phyloP scores from a whole-genome alignment of 306 rosid genomes.

The Dalbergia cochinchinensis region DNA sequence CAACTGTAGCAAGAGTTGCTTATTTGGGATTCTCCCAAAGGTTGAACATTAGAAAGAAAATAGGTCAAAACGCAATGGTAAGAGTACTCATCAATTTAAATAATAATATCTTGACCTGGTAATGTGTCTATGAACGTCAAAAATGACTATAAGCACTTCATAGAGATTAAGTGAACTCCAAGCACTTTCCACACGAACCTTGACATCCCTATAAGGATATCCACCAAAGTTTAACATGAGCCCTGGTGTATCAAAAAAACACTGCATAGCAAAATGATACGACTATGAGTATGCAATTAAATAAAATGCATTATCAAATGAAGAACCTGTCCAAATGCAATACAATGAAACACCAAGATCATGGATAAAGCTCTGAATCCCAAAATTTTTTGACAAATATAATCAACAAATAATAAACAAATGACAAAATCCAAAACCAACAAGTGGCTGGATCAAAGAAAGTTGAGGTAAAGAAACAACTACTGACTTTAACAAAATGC shows the following conservation, averaged over 20 bases:
- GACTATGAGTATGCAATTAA: slow-evolving; percentile 18
- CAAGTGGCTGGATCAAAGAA: not conserved
- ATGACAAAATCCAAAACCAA: slow-evolving; percentile 10
- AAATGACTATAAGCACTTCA: slow-evolving; percentile 85
- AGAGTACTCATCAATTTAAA: slow-evolving; percentile 28
- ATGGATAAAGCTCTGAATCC: slow-evolving; percentile 21
- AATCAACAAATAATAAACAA: slow-evolving; percentile 17
- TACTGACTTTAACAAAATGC: not conserved
- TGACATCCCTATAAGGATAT: slow-evolving; percentile 80
- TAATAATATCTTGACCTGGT: slow-evolving; percentile 62
- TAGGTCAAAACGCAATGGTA: not conserved
- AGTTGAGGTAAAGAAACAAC: not conserved
- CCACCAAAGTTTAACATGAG: slow-evolving; percentile 70
- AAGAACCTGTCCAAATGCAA: not conserved
- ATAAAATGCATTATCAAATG: slow-evolving; percentile 20
- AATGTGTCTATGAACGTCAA: slow-evolving; percentile 94
- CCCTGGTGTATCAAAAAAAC: slow-evolving; percentile 97
- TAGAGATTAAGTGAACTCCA: slow-evolving; percentile 91
- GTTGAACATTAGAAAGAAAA: slow-evolving; percentile 12
- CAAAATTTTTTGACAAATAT: not conserved
- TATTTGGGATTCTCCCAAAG: slow-evolving; percentile 8
- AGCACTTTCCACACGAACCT: slow-evolving; percentile 92
- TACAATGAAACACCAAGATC: slow-evolving; percentile 11
- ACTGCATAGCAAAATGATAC: slow-evolving; percentile 60
- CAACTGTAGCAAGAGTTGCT: not conserved